Percentiles rank a stretch among this genome's conserved stretches.
These are phyloP conservation scores for Talaromyces sp. DNA, from an alignment of 2,329 filamentous ascomycete genomes.

Conservation along the genomic window DNA sequence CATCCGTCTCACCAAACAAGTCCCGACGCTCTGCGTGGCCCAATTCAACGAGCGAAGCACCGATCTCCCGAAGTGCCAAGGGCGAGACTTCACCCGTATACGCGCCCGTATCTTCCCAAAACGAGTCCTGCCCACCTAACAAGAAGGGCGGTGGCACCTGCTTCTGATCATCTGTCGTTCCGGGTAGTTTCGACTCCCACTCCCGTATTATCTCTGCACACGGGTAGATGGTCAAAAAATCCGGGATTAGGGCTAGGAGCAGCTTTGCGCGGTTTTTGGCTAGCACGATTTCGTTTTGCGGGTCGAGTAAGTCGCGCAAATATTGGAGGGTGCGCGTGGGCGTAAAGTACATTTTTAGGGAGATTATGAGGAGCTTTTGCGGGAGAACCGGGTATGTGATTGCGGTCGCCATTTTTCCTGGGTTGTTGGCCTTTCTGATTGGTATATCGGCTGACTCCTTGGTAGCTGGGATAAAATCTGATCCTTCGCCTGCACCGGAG, in stretches of 20 bases:
- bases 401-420: conserved; percentile 17
- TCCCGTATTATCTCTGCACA: conserved; percentile 40
- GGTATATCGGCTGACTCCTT: neutral
- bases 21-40: conserved; percentile 75
- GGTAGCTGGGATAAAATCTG: neutral
- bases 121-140: conserved; percentile 73
- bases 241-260: conserved; percentile 73
- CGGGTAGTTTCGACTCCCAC: conserved; percentile 30
- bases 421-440: neutral
- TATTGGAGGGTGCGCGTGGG: conserved; percentile 58
- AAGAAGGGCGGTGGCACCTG: conserved; percentile 48
- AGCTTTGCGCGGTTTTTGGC: conserved; percentile 48
- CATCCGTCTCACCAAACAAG: conserved; percentile 72
- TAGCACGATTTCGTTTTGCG: conserved; percentile 44
- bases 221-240: conserved; percentile 64
- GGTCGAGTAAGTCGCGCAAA: conserved; percentile 47
- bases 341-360: conserved; percentile 77
- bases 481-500: neutral
- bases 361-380: conserved; percentile 67
- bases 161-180: conserved; percentile 32
- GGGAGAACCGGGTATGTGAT: conserved; percentile 34
- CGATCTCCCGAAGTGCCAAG: conserved; percentile 61
- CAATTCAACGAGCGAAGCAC: conserved; percentile 69
- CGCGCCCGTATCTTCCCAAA: conserved; percentile 65
- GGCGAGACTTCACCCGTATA: conserved; percentile 78